A percentile compares a stretch with the other conserved stretches of the same genome.
Conservation (phyloP, 2,329 filamentous ascomycete species). For the Claviceps quebecensis region DNA sequence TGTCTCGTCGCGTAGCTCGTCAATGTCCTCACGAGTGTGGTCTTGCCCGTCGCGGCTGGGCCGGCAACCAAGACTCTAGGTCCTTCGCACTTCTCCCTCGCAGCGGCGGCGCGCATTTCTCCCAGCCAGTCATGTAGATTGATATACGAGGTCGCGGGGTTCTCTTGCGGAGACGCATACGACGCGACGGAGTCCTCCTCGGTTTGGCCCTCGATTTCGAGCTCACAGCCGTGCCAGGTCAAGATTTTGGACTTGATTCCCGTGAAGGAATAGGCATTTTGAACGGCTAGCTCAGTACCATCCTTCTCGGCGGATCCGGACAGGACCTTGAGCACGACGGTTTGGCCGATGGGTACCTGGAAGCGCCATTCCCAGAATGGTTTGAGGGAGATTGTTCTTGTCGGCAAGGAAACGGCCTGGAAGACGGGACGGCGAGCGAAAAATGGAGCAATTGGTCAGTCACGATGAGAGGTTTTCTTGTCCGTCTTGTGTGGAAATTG, state of each 20-base stretch:
- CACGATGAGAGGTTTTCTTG: background rate
- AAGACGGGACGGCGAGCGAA: background rate
- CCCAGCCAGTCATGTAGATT: constrained; percentile 85
- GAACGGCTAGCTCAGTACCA: constrained; percentile 78
- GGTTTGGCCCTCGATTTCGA: constrained; percentile 58
- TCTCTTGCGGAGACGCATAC: constrained; percentile 57
- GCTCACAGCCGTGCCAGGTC: constrained; percentile 79
- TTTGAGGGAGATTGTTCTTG: constrained; percentile 37
- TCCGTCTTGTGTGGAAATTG: background rate
- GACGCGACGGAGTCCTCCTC: constrained; percentile 44
- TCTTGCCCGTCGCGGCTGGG: constrained; percentile 68
- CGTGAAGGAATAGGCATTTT: constrained; percentile 66
- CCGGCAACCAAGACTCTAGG: constrained; percentile 80
- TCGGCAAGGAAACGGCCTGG: constrained; percentile 24
- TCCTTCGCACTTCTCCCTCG: constrained; percentile 35
- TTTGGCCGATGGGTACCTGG: constrained; percentile 42
- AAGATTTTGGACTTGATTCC: constrained; percentile 78
- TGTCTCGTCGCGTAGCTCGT: constrained; percentile 65
- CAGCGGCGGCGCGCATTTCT: constrained; percentile 50
- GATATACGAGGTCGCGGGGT: constrained; percentile 63
- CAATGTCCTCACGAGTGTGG: constrained; percentile 61
- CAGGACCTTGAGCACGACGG: constrained; percentile 45
- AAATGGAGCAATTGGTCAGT: background rate
- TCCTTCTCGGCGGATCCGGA: constrained; percentile 84
- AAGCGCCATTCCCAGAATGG: constrained; percentile 68